Evolutionary conservation across 2,329 filamentous ascomycete genomes (phyloP).

Genomic region (Pseudogymnoascus sp.): DNA sequence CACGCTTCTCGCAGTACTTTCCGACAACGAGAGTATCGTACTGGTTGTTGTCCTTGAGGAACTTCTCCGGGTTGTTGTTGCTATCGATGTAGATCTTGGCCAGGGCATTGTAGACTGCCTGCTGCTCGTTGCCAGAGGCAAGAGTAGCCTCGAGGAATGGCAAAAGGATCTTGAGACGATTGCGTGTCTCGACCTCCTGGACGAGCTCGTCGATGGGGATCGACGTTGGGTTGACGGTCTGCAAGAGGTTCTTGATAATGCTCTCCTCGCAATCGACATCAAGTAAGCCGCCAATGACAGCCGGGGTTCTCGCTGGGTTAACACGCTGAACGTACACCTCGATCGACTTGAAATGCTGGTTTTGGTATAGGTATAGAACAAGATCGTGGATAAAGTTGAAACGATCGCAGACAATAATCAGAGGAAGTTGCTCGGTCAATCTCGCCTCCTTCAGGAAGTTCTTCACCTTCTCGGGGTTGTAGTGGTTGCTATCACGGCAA

Average conservation of each 20-base stretch:
- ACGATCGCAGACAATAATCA: constrained; percentile 98
- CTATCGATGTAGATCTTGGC: constrained; percentile 99
- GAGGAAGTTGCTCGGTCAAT: constrained; percentile 81
- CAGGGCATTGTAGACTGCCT: constrained; percentile 92
- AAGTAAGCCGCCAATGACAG: constrained; percentile 84
- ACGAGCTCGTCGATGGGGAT: constrained; percentile 95
- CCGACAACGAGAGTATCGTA: constrained; percentile 89
- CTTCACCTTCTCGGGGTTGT: constrained; percentile 93
- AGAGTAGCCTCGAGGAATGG: constrained; percentile 94
- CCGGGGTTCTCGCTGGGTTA: constrained; percentile 82
- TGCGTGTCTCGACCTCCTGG: constrained; percentile 86
- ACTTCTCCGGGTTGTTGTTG: constrained; percentile 96
- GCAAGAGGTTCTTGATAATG: constrained; percentile 87
- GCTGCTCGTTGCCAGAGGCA: constrained; percentile 84
- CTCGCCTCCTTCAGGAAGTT: constrained; percentile 98
- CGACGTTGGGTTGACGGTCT: constrained; percentile 71
- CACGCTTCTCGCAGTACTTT: constrained; percentile 98
- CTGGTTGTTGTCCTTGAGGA: constrained; percentile 93
- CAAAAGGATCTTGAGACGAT: constrained; percentile 87
- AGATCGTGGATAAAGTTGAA: constrained; percentile 98
- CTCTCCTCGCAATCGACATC: constrained; percentile 96
- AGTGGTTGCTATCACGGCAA: constrained; percentile 83
- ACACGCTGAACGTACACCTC: constrained; percentile 97
- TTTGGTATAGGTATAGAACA: constrained; percentile 94
- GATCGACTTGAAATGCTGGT: constrained; percentile 98